Evolutionary conservation across 768 basidiomycete genomes (phyloP).

Genomic region (Macrolepiota fuliginosa): DNA sequence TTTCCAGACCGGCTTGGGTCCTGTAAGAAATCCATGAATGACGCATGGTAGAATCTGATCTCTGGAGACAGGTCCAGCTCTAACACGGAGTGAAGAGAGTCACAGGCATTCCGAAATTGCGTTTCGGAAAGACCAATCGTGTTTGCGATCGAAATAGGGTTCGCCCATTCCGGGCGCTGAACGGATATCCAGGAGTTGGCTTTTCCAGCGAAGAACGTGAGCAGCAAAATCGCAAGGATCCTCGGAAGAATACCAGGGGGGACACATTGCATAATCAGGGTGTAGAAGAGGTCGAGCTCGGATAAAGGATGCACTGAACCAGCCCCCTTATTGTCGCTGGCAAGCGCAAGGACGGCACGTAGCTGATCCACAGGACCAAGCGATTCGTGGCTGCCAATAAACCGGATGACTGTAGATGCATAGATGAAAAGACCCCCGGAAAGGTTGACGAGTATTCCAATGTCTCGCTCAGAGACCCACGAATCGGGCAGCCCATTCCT

Average conservation of each 20-base stretch:
- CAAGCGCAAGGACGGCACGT: background rate
- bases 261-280: background rate
- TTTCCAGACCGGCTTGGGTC: background rate
- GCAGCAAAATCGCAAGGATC: background rate
- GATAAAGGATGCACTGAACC: background rate
- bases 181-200: background rate
- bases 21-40: background rate
- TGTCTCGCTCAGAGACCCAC: slow-evolving; percentile 5
- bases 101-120: background rate
- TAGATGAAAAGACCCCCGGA: background rate
- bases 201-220: background rate
- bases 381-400: background rate
- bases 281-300: background rate
- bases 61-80: no score
- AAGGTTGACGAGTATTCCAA: background rate
- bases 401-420: background rate
- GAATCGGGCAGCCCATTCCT: background rate
- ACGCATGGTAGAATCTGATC: background rate
- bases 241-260: background rate
- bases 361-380: background rate
- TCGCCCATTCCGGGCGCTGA: no score
- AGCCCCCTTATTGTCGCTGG: background rate
- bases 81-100: background rate
- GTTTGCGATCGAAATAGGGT: background rate
- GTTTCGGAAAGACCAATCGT: background rate